These are phyloP conservation scores for Fusarium robinianum DNA, from an alignment of 2,329 filamentous ascomycete genomes.

Conservation along the genomic window DNA sequence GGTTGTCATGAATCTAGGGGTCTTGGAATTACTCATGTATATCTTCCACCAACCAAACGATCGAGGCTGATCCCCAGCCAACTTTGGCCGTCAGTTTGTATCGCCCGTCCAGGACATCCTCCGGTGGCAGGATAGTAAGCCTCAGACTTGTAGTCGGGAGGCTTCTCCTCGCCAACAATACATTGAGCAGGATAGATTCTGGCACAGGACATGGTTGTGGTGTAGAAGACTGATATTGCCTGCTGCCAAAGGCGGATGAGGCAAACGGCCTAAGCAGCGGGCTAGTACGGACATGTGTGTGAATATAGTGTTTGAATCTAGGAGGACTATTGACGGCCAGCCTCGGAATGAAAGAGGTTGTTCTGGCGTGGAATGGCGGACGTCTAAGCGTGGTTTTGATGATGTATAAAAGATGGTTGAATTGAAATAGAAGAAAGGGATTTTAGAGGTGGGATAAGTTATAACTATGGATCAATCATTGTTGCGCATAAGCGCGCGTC, in stretches of 20 bases:
- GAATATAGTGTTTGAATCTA: background rate
- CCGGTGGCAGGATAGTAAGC: conserved; percentile 40
- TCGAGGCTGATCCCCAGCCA: conserved; percentile 44
- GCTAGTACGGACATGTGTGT: no score
- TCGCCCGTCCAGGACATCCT: conserved; percentile 39
- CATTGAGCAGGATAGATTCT: conserved; percentile 17
- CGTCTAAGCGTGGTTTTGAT: background rate
- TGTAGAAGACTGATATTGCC: no score
- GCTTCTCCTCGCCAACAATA: conserved; percentile 32
- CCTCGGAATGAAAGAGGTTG: background rate
- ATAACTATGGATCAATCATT: no score
- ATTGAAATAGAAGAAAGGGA: no score
- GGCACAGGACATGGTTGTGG: background rate
- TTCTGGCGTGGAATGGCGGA: background rate
- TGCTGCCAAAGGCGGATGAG: background rate
- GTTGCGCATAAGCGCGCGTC: no score
- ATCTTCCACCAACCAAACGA: conserved; percentile 43
- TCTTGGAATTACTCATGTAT: background rate
- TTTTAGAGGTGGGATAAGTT: no score
- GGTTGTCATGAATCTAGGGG: background rate
- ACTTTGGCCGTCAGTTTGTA: conserved; percentile 44
- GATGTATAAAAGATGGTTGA: no score
- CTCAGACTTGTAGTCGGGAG: conserved; percentile 29
- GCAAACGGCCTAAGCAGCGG: background rate
- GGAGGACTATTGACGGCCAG: background rate